Evolutionary conservation across 2,329 filamentous ascomycete species (phyloP).

Genomic region (Parastagonospora nodorum): DNA sequence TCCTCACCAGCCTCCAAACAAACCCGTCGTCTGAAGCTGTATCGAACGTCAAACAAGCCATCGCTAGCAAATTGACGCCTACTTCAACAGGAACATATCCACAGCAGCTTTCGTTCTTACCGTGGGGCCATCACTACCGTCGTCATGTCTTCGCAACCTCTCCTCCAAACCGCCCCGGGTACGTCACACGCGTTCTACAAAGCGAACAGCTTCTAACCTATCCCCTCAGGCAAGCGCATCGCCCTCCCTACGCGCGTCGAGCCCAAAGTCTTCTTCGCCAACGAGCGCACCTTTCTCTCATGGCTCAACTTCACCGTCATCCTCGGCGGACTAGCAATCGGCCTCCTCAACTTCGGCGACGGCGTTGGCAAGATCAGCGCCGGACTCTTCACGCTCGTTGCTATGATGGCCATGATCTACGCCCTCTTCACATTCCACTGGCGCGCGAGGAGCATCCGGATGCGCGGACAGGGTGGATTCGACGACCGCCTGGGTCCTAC

Average conservation of each 20-base stretch:
- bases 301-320: conserved; percentile 99
- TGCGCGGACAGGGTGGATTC: conserved; percentile 91
- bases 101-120: conserved; percentile 13
- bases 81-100: conserved; percentile 8
- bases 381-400: conserved; percentile 90
- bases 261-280: conserved; percentile 99
- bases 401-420: conserved; percentile 94
- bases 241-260: conserved; percentile 97
- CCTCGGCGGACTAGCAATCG: conserved; percentile 92
- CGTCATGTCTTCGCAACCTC: conserved; percentile 92
- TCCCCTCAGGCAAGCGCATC: conserved; percentile 84
- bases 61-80: conserved; percentile 3
- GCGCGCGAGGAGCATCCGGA: conserved; percentile 89
- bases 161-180: conserved; percentile 94
- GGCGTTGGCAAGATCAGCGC: conserved; percentile 91
- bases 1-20: conserved; percentile 1
- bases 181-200: conserved; percentile 36
- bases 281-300: conserved; percentile 97
- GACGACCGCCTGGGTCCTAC: conserved; percentile 96
- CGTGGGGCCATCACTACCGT: conserved; percentile 17
- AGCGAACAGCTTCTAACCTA: conserved; percentile 10
- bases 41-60: background rate
- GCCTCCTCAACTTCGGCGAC: conserved; percentile 98
- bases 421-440: conserved; percentile 95
- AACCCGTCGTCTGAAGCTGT: conserved; percentile 14